phyloP scores from a whole-genome alignment of 345 rosid species.

The Populus davidiana region DNA sequence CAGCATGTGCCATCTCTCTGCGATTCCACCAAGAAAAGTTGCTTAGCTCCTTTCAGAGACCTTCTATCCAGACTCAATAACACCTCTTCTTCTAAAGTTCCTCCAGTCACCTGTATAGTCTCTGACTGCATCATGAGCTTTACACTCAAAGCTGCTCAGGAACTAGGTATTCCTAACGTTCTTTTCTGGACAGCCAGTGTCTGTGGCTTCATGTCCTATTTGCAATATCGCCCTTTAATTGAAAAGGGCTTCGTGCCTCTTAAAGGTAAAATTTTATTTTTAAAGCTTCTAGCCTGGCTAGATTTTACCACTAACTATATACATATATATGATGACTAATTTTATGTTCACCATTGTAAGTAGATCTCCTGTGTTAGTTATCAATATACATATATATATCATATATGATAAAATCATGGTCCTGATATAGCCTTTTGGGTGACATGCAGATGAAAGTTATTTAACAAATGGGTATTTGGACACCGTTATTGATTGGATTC shows the following conservation, averaged over 20 bases:
- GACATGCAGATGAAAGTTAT: conserved; percentile 10
- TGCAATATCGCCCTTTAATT: conserved; percentile 3
- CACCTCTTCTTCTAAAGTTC: not conserved
- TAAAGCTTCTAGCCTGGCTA: no score
- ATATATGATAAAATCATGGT: not conserved
- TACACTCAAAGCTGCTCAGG: conserved; percentile 4
- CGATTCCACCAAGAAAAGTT: not conserved
- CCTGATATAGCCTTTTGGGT: not conserved
- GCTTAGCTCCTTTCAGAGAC: conserved; percentile 7
- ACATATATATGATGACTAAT: no score
- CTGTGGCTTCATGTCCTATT: conserved; percentile 5
- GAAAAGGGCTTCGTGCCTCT: conserved; percentile 8
- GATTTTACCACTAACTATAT: no score
- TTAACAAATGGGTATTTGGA: conserved; percentile 19
- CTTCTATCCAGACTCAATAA: conserved; percentile 12
- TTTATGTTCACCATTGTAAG: no score
- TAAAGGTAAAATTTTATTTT: not conserved
- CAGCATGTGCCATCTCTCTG: conserved; percentile 17
- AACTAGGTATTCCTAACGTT: not conserved
- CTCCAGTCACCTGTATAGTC: conserved; percentile 13
- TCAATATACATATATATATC: no score
- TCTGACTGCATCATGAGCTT: conserved; percentile 15
- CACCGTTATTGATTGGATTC: conserved; percentile 13
- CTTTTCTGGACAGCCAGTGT: conserved; percentile 15
- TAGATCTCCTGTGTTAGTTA: no score